Evolutionary conservation across 192 early-diverging fungal species (phyloP).

Genomic region (Chytriomyces hyalinus): DNA sequence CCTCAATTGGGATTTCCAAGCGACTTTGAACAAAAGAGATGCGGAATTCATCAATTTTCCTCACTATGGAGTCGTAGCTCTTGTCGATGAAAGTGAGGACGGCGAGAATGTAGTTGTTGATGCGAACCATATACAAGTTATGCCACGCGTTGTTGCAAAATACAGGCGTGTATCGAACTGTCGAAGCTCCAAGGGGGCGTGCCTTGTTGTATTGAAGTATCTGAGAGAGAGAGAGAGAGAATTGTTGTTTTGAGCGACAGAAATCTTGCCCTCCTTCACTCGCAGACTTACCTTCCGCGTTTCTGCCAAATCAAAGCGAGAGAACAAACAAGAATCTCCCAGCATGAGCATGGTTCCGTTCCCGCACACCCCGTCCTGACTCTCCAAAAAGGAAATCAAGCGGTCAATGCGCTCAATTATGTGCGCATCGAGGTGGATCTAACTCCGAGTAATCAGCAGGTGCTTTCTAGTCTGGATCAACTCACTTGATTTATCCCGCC

Average conservation of each 20-base stretch:
- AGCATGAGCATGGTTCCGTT: conserved; percentile 66
- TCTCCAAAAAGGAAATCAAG: conserved; percentile 63
- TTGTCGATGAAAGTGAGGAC: conserved; percentile 59
- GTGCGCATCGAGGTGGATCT: conserved; percentile 55
- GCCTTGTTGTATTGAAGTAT: conserved; percentile 61
- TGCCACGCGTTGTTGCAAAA: conserved; percentile 58
- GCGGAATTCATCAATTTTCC: conserved; percentile 57
- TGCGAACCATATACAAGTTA: conserved; percentile 57
- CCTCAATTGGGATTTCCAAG: conserved; percentile 66
- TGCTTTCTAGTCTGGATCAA: not conserved
- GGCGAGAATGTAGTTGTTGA: conserved; percentile 58
- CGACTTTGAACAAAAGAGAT: conserved; percentile 59
- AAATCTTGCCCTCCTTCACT: not conserved
- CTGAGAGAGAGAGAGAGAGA: conserved; percentile 33
- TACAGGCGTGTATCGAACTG: conserved; percentile 59
- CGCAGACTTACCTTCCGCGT: conserved; percentile 58
- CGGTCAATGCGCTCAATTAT: conserved; percentile 63
- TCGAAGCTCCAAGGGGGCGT: conserved; percentile 48
- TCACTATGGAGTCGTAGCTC: conserved; percentile 45
- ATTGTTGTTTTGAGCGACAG: not conserved
- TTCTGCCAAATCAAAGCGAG: conserved; percentile 57
- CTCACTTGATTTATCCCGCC: conserved; percentile 59
- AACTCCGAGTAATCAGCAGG: not conserved
- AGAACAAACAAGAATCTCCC: conserved; percentile 60
- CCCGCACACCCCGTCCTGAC: conserved; percentile 64